Percentiles rank a stretch among this genome's conserved stretches.
Conservation (phyloP, 306 rosid species). For the Vachellia pachyceras region DNA sequence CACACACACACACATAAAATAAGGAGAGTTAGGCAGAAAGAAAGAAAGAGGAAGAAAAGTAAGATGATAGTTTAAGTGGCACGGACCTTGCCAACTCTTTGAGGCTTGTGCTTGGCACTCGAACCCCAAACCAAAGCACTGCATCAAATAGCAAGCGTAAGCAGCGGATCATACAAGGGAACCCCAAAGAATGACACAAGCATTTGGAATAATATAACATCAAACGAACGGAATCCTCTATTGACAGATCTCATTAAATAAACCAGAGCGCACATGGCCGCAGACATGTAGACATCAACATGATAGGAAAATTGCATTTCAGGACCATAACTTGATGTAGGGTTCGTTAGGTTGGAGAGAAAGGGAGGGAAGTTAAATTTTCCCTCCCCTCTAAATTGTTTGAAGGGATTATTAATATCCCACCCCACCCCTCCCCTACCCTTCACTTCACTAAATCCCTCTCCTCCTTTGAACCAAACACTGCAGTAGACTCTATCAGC, state of each 20-base stretch:
- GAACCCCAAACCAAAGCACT: slow-evolving; percentile 99
- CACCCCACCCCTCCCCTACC: not conserved
- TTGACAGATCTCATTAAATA: not conserved
- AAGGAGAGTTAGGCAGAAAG: not conserved
- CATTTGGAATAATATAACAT: not conserved
- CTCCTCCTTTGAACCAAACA: not conserved
- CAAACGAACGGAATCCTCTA: not conserved
- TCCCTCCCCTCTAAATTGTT: not conserved
- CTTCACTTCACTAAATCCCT: not conserved
- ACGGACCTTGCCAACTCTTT: slow-evolving; percentile 92
- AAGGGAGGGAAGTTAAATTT: not conserved
- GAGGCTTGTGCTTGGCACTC: slow-evolving; percentile 96
- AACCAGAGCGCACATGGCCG: not conserved
- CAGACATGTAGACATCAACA: not conserved
- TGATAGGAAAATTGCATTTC: not conserved
- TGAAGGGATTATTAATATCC: too few species aligned
- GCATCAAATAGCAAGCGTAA: slow-evolving; percentile 42
- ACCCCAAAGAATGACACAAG: not conserved
- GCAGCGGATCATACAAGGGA: not conserved
- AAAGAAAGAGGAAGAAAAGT: not conserved
- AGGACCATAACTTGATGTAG: not conserved
- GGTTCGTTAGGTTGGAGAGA: not conserved
- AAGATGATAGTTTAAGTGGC: slow-evolving; percentile 10
- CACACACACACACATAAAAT: too few species aligned
- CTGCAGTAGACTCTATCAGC: not conserved